phyloP scores from a whole-genome alignment of 2,329 filamentous ascomycete species.

The Cordyceps javanica region DNA sequence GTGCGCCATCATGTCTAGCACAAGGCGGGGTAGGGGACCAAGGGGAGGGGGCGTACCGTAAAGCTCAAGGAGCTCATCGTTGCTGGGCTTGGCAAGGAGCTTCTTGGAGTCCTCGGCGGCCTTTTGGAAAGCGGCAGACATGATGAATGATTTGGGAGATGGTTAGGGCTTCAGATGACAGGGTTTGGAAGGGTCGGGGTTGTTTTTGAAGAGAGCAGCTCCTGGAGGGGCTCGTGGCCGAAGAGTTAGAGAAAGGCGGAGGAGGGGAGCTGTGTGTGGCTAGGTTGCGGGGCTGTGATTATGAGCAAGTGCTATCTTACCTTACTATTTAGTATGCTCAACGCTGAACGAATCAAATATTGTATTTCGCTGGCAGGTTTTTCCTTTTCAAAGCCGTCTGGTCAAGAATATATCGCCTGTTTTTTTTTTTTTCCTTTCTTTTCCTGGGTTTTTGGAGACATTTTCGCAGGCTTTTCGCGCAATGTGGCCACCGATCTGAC shows the following conservation, averaged over 20 bases:
- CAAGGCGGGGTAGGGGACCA: not conserved
- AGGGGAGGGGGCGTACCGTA: constrained; percentile 39
- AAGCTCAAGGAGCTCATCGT: constrained; percentile 59
- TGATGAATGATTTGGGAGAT: constrained; percentile 22
- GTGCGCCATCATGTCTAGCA: not conserved
- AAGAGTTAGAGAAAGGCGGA: not conserved
- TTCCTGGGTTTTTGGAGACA: too few relatives aligned
- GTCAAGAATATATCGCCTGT: too few relatives aligned
- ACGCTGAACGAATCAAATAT: too few relatives aligned
- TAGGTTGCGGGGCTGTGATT: constrained; percentile 1
- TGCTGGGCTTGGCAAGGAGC: constrained; percentile 57
- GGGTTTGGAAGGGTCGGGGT: not conserved
- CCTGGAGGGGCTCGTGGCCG: not conserved
- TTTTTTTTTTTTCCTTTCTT: not conserved
- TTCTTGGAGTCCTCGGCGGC: constrained; percentile 60
- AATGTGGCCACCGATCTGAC: not conserved
- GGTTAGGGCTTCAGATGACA: too few relatives aligned
- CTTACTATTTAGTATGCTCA: too few relatives aligned
- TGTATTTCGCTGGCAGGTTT: too few relatives aligned
- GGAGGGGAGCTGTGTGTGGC: not conserved
- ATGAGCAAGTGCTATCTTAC: too few relatives aligned
- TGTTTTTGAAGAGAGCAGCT: not conserved
- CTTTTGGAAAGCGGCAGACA: constrained; percentile 46
- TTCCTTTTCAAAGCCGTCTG: too few relatives aligned
- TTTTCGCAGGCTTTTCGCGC: not conserved